These are phyloP conservation scores for Serpula lacrymans DNA, from an alignment of 768 basidiomycete genomes.

Conservation along the genomic window DNA sequence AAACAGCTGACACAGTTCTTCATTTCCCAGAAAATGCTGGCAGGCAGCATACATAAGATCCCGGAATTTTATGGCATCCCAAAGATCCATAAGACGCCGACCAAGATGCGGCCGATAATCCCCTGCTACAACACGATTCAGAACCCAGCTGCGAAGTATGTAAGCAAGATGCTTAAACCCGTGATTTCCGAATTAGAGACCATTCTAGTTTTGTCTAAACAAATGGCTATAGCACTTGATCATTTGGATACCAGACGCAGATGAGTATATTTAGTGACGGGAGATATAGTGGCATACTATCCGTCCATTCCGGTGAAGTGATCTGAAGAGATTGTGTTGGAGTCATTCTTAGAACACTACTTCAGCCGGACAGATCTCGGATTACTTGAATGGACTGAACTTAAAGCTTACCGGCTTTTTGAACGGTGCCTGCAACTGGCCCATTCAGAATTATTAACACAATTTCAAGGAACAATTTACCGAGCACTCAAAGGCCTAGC, in stretches of 20 bases:
- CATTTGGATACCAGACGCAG: slow-evolving; percentile 2
- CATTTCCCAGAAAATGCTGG: slow-evolving; percentile 2
- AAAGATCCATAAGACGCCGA: slow-evolving; percentile 31
- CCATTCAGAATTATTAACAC: slow-evolving; percentile 18
- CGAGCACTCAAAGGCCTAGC: too few relatives aligned
- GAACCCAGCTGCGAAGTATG: slow-evolving; percentile 28
- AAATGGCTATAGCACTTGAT: slow-evolving; percentile 2
- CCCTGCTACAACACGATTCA: slow-evolving; percentile 28
- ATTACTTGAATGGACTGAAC: too few relatives aligned
- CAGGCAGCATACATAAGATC: slow-evolving; percentile 6
- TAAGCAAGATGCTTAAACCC: slow-evolving; percentile 29
- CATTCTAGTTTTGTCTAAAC: slow-evolving; percentile 9
- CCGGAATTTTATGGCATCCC: slow-evolving; percentile 28
- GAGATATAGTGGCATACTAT: slow-evolving; percentile 34
- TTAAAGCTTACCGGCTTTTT: too few relatives aligned
- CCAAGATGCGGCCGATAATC: slow-evolving; percentile 27
- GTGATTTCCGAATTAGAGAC: slow-evolving; percentile 21
- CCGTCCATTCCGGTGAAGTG: slow-evolving; percentile 14
- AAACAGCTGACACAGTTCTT: too few relatives aligned
- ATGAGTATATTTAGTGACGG: slow-evolving; percentile 25
- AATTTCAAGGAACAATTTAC: slow-evolving; percentile 15
- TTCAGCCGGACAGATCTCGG: too few relatives aligned
- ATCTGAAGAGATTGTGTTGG: too few relatives aligned
- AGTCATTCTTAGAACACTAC: too few relatives aligned
- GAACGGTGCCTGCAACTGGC: slow-evolving; percentile 10